Conservation (phyloP, 225 moss, liverwort and hornwort genomes). For the Physcomitrellopsis africana region DNA sequence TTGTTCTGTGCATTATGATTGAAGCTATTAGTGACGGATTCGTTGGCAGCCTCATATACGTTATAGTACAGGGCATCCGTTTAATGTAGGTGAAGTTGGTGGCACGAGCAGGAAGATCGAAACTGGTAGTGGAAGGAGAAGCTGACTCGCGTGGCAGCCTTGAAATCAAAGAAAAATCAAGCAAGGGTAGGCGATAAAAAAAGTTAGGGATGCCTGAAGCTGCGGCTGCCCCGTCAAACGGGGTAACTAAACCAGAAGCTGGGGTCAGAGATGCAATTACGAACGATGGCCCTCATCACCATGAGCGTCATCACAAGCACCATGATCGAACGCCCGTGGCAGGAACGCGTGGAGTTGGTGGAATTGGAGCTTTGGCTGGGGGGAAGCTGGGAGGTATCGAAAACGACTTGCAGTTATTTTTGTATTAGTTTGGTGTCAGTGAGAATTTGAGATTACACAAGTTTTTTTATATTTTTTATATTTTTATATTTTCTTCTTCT, state of each 20-base stretch:
- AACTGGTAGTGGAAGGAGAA: neutral
- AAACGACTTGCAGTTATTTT: neutral
- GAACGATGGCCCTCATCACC: conserved; percentile 5
- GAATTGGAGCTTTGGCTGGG: conserved; percentile 15
- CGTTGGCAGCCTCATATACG: neutral
- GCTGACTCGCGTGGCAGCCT: too few relatives aligned
- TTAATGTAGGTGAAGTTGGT: neutral
- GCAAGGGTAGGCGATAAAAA: neutral
- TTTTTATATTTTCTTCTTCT: neutral
- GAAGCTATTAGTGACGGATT: neutral
- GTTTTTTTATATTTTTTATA: too few relatives aligned
- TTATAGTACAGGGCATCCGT: neutral
- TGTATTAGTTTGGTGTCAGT: neutral
- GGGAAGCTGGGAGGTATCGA: conserved; percentile 14
- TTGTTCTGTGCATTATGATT: neutral
- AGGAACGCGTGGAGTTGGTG: conserved; percentile 43
- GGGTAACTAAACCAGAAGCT: conserved; percentile 21
- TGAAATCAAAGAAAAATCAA: neutral
- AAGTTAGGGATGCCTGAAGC: conserved; percentile 26
- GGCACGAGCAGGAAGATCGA: neutral
- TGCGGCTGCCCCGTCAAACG: conserved; percentile 8
- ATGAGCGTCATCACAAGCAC: conserved; percentile 21
- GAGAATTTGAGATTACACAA: too few relatives aligned
- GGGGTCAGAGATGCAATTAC: neutral
- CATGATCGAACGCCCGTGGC: conserved; percentile 38